These are phyloP conservation scores for Carex scoparia DNA, from an alignment of 176 grass and related monocot genomes.

Conservation along the genomic window DNA sequence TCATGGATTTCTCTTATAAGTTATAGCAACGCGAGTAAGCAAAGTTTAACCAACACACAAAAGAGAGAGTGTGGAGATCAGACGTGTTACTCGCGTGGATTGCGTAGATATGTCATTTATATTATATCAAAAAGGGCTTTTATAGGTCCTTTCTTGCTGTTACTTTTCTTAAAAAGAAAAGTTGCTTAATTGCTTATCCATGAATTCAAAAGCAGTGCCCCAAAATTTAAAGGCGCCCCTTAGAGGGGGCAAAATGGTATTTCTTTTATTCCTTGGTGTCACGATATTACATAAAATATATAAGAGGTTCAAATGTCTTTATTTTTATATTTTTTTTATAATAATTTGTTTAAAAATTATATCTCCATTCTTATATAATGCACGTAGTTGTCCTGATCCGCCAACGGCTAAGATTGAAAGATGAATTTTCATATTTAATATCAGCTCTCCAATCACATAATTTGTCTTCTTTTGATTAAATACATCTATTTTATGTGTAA, in stretches of 20 bases:
- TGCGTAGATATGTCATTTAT: conserved; percentile 81
- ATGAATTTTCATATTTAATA: too few species aligned
- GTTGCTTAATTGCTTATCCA: background rate
- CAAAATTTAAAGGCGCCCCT: background rate
- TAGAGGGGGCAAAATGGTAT: background rate
- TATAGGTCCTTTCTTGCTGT: conserved; percentile 31
- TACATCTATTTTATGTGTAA: too few species aligned
- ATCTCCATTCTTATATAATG: too few species aligned
- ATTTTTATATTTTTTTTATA: too few species aligned
- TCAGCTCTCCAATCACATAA: too few species aligned
- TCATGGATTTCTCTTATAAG: conserved; percentile 15
- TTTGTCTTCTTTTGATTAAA: too few species aligned
- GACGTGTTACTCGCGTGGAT: conserved; percentile 60
- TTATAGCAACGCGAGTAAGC: conserved; percentile 22
- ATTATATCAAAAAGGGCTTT: conserved; percentile 61
- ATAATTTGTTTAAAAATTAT: too few species aligned
- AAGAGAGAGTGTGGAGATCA: conserved; percentile 26
- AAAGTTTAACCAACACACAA: conserved; percentile 44
- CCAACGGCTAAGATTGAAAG: too few species aligned
- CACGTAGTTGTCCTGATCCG: too few species aligned
- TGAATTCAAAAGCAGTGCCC: conserved; percentile 8
- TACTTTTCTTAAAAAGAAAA: conserved; percentile 30
- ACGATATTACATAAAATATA: background rate
- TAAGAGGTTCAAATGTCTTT: too few species aligned
- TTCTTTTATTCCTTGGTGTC: background rate